phyloP scores from a whole-genome alignment of 192 early-diverging fungal genomes.

The Coemansia sp. region DNA sequence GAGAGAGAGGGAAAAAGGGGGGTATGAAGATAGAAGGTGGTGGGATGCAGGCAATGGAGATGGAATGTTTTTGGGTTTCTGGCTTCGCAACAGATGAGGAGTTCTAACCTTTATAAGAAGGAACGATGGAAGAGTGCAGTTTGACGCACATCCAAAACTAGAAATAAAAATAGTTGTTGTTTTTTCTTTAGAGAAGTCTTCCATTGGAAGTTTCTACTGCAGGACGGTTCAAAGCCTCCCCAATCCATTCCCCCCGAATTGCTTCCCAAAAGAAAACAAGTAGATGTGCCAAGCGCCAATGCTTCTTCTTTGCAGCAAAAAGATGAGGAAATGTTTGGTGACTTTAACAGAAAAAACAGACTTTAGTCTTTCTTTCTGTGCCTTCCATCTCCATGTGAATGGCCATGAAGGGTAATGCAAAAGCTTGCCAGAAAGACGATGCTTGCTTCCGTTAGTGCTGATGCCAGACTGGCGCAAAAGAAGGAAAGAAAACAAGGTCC shows the following conservation, averaged over 20 bases:
- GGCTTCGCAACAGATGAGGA: slow-evolving; percentile 10
- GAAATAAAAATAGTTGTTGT: slow-evolving; percentile 4
- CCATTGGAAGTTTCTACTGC: neutral
- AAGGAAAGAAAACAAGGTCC: too few relatives aligned
- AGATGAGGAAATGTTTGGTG: neutral
- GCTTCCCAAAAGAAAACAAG: neutral
- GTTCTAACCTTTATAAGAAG: neutral
- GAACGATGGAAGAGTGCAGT: neutral
- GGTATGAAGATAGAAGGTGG: slow-evolving; percentile 5
- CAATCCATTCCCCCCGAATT: neutral
- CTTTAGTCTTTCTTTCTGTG: too few relatives aligned
- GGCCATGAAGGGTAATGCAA: too few relatives aligned
- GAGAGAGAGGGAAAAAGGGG: slow-evolving; percentile 2
- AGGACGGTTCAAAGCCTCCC: neutral
- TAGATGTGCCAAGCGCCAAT: neutral
- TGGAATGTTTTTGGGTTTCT: slow-evolving; percentile 8
- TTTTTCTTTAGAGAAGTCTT: neutral
- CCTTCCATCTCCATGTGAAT: too few relatives aligned
- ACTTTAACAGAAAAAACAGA: too few relatives aligned
- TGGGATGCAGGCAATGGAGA: neutral
- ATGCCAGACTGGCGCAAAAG: too few relatives aligned
- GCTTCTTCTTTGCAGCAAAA: neutral
- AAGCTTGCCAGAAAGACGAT: too few relatives aligned
- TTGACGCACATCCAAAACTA: neutral
- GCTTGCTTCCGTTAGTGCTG: too few relatives aligned